Evolutionary conservation across 192 early-diverging fungal genomes (phyloP).

Genomic region (Podila clonocystis): DNA sequence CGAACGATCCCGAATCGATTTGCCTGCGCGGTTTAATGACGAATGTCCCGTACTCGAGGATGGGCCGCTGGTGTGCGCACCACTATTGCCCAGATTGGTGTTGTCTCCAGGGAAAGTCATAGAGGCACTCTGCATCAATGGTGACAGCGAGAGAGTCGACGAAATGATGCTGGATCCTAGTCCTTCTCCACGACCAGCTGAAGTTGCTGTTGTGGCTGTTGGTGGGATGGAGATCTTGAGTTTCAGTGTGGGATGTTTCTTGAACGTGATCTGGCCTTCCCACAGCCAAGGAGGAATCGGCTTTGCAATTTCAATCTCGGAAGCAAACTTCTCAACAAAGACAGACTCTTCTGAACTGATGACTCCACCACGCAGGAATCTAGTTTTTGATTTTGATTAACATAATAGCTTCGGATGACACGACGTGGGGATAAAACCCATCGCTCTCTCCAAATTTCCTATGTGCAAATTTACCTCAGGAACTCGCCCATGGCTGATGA

Average conservation of each 20-base stretch:
- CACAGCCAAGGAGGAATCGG: slow-evolving; percentile 75
- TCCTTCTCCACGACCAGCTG: background rate
- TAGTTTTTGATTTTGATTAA: slow-evolving; percentile 1
- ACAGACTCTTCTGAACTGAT: slow-evolving; percentile 76
- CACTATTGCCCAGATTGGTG: too few species aligned
- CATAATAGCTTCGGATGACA: too few species aligned
- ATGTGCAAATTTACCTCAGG: slow-evolving; percentile 54
- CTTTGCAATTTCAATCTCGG: slow-evolving; percentile 69
- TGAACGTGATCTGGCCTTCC: slow-evolving; percentile 68
- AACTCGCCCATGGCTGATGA: slow-evolving; percentile 79
- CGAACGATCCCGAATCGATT: slow-evolving; percentile 40
- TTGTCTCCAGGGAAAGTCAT: too few species aligned
- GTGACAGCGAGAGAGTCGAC: background rate
- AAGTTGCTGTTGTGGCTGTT: slow-evolving; percentile 16
- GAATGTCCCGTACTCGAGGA: too few species aligned
- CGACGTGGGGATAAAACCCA: too few species aligned
- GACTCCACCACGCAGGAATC: slow-evolving; percentile 63
- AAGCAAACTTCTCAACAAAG: slow-evolving; percentile 83
- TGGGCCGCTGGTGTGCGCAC: too few species aligned
- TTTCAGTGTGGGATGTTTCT: slow-evolving; percentile 74
- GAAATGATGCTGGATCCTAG: background rate
- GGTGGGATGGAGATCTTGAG: slow-evolving; percentile 65
- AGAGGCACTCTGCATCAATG: background rate
- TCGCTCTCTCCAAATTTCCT: background rate
- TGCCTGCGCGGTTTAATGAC: slow-evolving; percentile 14